Percentiles rank a stretch among this genome's conserved stretches.
Evolutionary conservation across 1,284 basidiomycete genomes (phyloP).

Genomic region (Chalciporus sp.): DNA sequence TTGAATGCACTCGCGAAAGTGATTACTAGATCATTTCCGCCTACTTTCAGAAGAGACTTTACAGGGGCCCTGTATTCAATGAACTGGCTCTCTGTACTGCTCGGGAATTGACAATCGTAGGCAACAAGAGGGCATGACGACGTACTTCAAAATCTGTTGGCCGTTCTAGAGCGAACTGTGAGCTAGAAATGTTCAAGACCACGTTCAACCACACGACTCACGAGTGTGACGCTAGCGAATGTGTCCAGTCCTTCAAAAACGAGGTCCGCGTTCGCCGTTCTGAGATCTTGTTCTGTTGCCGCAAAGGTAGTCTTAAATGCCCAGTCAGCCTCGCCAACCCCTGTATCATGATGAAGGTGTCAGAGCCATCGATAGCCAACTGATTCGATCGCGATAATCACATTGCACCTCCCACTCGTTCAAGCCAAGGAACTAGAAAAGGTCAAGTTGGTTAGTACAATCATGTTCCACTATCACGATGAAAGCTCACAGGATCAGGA

Average conservation of each 20-base stretch:
- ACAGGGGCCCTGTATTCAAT: conserved; percentile 64
- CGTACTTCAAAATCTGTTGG: conserved; percentile 60
- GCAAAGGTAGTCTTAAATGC: conserved; percentile 73
- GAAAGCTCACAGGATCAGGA: conserved; percentile 71
- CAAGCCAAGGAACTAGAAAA: conserved; percentile 63
- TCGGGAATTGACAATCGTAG: conserved; percentile 1
- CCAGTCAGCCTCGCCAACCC: conserved; percentile 88
- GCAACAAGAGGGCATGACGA: not conserved
- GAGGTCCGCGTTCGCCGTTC: conserved; percentile 61
- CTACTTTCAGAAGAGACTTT: conserved; percentile 54
- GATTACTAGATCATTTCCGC: conserved; percentile 69
- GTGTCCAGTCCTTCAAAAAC: conserved; percentile 90
- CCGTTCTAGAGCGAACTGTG: conserved; percentile 58
- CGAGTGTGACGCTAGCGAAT: conserved; percentile 70
- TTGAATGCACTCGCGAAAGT: conserved; percentile 77
- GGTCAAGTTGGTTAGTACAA: conserved; percentile 2
- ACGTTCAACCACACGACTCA: conserved; percentile 38
- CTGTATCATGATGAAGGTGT: conserved; percentile 40
- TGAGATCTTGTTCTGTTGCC: conserved; percentile 50
- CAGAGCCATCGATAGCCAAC: conserved; percentile 15
- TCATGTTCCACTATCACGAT: not conserved
- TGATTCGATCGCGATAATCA: conserved; percentile 28
- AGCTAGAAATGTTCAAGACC: not conserved
- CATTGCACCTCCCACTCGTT: conserved; percentile 91
- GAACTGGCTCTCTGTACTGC: conserved; percentile 79